Percentiles rank a stretch among this genome's conserved stretches.
phyloP scores from a whole-genome alignment of 345 rosid species.

The Theobroma cacao region DNA sequence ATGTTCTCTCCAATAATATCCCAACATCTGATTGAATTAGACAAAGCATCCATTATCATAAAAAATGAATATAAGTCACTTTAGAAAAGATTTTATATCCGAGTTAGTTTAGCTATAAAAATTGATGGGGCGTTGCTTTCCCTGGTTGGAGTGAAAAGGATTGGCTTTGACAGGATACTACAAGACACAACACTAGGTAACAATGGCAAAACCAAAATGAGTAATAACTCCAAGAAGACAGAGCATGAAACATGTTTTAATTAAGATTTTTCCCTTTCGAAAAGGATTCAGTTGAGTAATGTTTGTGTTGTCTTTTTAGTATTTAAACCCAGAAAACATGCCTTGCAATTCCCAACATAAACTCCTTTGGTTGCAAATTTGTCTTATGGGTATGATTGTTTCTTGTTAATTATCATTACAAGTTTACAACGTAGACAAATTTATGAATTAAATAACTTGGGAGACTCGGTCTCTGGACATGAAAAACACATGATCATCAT shows the following conservation, averaged over 20 bases:
- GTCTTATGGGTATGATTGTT: background rate
- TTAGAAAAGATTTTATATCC: too few species aligned
- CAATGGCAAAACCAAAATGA: background rate
- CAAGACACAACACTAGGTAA: background rate
- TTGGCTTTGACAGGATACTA: background rate
- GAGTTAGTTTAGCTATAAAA: background rate
- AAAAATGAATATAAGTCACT: too few species aligned
- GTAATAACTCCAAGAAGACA: background rate
- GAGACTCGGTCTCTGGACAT: background rate
- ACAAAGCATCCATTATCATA: too few species aligned
- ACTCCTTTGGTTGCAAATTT: background rate
- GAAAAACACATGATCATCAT: too few species aligned
- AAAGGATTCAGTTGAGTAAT: background rate
- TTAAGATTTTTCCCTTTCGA: background rate
- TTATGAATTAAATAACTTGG: background rate
- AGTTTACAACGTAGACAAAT: background rate
- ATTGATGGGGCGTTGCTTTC: background rate
- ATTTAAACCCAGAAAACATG: background rate
- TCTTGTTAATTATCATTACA: background rate
- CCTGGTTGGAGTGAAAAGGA: background rate
- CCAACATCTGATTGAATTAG: background rate
- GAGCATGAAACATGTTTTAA: background rate
- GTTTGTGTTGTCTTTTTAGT: background rate
- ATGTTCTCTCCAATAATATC: too few species aligned
- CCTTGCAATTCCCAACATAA: background rate